Evolutionary conservation across 345 rosid genomes (phyloP).

Genomic region (Mercurialis annua): DNA sequence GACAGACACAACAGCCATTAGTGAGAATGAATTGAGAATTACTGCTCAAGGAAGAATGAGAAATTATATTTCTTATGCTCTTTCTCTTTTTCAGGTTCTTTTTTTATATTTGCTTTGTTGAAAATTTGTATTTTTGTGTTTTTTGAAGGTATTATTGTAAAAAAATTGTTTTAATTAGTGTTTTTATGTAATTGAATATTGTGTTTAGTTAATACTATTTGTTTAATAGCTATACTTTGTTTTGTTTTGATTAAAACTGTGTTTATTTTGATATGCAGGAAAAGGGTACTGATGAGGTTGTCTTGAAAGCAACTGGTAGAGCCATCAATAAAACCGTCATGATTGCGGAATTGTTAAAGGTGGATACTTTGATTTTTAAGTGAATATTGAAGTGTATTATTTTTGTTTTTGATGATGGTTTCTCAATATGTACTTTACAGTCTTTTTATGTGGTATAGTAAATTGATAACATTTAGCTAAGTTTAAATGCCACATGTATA

Average conservation of each 20-base stretch:
- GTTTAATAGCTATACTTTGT: no score
- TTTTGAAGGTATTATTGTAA: background rate
- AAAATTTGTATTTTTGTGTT: background rate
- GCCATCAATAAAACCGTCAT: slow-evolving; percentile 54
- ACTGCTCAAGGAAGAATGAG: slow-evolving; percentile 50
- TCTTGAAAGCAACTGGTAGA: slow-evolving; percentile 51
- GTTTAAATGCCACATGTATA: background rate
- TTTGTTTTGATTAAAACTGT: background rate
- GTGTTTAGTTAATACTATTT: background rate
- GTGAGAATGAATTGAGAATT: slow-evolving; percentile 50
- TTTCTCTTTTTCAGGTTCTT: slow-evolving; percentile 41
- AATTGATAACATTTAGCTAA: background rate
- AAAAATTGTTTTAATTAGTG: background rate
- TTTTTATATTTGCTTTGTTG: background rate
- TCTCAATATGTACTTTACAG: no score
- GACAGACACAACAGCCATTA: slow-evolving; percentile 40
- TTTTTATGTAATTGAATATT: background rate
- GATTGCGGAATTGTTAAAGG: slow-evolving; percentile 51
- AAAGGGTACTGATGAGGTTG: slow-evolving; percentile 38
- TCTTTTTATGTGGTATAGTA: no score
- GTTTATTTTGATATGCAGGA: slow-evolving; percentile 27
- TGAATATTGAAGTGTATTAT: background rate
- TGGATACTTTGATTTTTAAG: slow-evolving; percentile 2
- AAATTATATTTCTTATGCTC: slow-evolving; percentile 49
- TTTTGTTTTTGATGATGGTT: background rate